Conservation (phyloP, 805 yeast species). For the Monosporozyma yasuniensis region DNA sequence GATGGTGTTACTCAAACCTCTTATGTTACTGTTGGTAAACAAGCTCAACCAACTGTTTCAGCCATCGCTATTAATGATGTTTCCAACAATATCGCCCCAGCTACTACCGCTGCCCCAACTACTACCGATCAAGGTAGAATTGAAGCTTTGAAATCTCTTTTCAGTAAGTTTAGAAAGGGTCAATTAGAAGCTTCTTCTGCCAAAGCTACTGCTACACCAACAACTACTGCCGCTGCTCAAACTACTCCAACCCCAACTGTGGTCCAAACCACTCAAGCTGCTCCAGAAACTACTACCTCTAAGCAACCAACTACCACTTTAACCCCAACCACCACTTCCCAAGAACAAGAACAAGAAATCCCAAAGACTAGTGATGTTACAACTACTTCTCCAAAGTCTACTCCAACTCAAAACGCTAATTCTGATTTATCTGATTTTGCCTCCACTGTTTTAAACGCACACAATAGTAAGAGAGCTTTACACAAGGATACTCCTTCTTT, state of each 20-base stretch:
- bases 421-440: slow-evolving; percentile 3
- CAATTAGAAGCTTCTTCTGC: slow-evolving; percentile 33
- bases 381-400: not conserved
- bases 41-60: slow-evolving; percentile 6
- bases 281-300: not conserved
- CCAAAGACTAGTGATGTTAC: not conserved
- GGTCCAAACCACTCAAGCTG: not conserved
- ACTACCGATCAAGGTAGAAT: slow-evolving; percentile 11
- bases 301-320: not conserved
- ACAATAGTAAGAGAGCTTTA: slow-evolving; percentile 2
- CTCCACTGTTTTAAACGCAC: slow-evolving; percentile 1
- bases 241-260: not conserved
- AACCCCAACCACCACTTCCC: not conserved
- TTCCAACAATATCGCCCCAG: slow-evolving; percentile 5
- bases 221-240: not conserved
- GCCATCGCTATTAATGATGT: slow-evolving; percentile 6
- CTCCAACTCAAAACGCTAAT: not conserved
- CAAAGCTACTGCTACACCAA: not conserved
- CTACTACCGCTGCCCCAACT: slow-evolving; percentile 8
- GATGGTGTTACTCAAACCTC: slow-evolving; percentile 21
- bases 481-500: slow-evolving; percentile 32
- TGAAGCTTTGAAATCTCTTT: slow-evolving; percentile 14
- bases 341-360: no score
- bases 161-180: not conserved
- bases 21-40: slow-evolving; percentile 14